Evolutionary conservation across 345 rosid species (phyloP).

Genomic region (Linum lewisii): DNA sequence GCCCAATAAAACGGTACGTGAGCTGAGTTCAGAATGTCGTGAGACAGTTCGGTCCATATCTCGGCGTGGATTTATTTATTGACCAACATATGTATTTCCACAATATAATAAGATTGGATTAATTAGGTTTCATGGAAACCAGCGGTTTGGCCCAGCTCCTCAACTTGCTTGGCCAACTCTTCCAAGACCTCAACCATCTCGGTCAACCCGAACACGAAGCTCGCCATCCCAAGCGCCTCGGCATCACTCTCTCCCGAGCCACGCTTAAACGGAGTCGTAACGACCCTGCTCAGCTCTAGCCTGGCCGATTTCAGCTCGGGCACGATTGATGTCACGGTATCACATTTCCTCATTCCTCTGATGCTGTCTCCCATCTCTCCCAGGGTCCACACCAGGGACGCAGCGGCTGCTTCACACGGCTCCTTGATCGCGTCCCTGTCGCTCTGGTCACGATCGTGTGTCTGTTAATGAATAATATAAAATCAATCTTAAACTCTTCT

Average conservation of each 20-base stretch:
- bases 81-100: too few relatives aligned
- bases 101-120: too few relatives aligned
- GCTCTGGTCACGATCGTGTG: slow-evolving; percentile 4
- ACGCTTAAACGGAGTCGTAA: slow-evolving; percentile 12
- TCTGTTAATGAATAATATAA: too few relatives aligned
- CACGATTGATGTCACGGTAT: slow-evolving; percentile 15
- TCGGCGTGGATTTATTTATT: too few relatives aligned
- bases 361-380: slow-evolving; percentile 55
- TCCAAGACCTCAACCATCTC: slow-evolving; percentile 44
- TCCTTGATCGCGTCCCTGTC: slow-evolving; percentile 30
- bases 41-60: too few relatives aligned
- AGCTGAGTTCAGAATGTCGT: too few relatives aligned
- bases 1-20: too few relatives aligned
- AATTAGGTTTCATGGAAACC: slow-evolving; percentile 15
- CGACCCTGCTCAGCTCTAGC: slow-evolving; percentile 24
- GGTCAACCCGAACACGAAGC: slow-evolving; percentile 34
- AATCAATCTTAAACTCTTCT: too few relatives aligned
- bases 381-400: slow-evolving; percentile 34
- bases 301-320: slow-evolving; percentile 38
- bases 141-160: slow-evolving; percentile 45
- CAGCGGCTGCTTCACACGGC: slow-evolving; percentile 26
- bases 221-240: slow-evolving; percentile 34
- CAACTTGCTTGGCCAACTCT: slow-evolving; percentile 41
- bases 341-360: slow-evolving; percentile 33
- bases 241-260: slow-evolving; percentile 9